A percentile compares a stretch with the other conserved stretches of the same genome.
phyloP scores from a whole-genome alignment of 179 eudicot genomes.

The Spergularia azorica region DNA sequence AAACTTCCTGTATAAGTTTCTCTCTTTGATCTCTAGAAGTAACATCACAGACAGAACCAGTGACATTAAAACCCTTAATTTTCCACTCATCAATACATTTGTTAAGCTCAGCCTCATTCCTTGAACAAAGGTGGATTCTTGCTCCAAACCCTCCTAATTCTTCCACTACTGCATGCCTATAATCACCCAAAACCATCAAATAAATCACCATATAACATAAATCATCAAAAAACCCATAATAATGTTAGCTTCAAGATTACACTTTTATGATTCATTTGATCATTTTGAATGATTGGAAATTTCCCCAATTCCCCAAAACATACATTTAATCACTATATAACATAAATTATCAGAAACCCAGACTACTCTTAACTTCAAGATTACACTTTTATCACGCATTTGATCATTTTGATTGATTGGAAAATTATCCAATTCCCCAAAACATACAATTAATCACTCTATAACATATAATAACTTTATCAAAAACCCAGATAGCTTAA shows the following conservation, averaged over 20 bases:
- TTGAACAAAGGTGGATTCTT: constrained; percentile 65
- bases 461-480: too few relatives aligned
- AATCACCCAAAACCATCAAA: not conserved
- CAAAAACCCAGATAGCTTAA: not conserved
- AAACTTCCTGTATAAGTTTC: constrained; percentile 56
- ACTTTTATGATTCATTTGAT: not conserved
- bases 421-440: too few relatives aligned
- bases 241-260: not conserved
- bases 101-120: constrained; percentile 69
- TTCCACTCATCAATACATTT: constrained; percentile 67
- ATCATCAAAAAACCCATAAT: not conserved
- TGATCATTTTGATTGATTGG: too few relatives aligned
- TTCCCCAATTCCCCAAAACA: too few relatives aligned
- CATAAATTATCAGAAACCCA: not conserved
- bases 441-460: too few relatives aligned
- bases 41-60: constrained; percentile 74
- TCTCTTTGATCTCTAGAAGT: constrained; percentile 52
- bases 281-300: too few relatives aligned
- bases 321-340: too few relatives aligned
- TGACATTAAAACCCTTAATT: constrained; percentile 56
- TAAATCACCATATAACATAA: constrained; percentile 4
- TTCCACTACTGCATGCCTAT: constrained; percentile 75
- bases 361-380: not conserved
- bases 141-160: constrained; percentile 80
- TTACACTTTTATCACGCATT: not conserved